Evolutionary conservation across 2,329 filamentous ascomycete genomes (phyloP), one percentile per base, ranked within the genome.

Genomic region (Akanthomyces muscarius): DNA sequence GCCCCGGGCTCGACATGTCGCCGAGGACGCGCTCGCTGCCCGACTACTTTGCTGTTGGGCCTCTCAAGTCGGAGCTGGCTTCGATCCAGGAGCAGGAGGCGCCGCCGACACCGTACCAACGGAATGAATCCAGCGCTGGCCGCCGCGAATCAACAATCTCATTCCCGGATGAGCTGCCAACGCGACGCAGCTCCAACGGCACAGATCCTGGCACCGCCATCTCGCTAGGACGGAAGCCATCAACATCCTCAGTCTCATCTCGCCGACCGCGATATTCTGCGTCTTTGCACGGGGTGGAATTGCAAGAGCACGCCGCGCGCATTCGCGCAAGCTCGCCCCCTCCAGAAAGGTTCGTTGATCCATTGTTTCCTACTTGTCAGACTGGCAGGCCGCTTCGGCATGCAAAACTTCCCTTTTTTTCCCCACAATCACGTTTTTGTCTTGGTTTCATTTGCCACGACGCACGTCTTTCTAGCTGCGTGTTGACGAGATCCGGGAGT

Each of bases 321-420:
- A 78, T 79, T 53, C 72, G 79, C 61, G 77, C 72, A 28, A 79
- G 76, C 44, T 84, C 82, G 30, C 82, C 83, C 28, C 76, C 79
- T 38, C 79, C 81, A 65, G 68, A 72, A 63, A 81, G 80, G 82
- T 85, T 75, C 76, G 78, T 66, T 14, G 25, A 30, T 50, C 28
- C 16, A 4, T 13, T 28, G 41, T 61, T 48, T 52, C 45, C 59
- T 63, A 59, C 63, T 62, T 47, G n/a, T 52, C 38, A 16, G 25
- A 55, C 42, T 38, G 11, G 23, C 41, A 25, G 6, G 4, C 16
- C 33, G 41, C 63, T 14, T 41, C 48, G 25, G 58, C 60, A 36
- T 63, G 50, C 59, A 21, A 41, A 41, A 38, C 44, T 6, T 21
- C 54, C 54, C 65, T 64, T 52, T 64, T 53, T 53, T 63, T 62